Base-by-base conservation (phyloP, 2,329 filamentous ascomycete species). In the Raffaelea ambrosiae region DNA sequence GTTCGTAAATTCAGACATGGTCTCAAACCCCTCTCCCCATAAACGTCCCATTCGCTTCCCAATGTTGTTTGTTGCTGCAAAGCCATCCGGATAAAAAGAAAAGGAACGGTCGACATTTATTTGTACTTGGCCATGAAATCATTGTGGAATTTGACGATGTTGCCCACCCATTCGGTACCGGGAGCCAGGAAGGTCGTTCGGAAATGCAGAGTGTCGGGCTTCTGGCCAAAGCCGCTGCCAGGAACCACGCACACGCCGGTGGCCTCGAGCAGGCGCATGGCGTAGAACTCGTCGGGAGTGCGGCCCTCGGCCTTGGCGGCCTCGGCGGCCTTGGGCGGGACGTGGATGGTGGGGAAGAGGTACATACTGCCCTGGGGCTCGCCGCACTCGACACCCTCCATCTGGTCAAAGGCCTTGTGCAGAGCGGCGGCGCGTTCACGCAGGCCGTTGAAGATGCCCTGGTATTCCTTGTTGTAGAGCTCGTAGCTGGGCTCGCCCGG, bases 301-400 rank as follows among this genome's bases (percentile, higher is more conserved):
- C 86, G 85, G 58, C 81, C 81, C 64, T 89, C 86, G 52, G 83
- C 70, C 60, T 73, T 66, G 33, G 93, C 93, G 16, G 86, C 87
- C 55, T 84, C 83, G 53, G 83, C 68, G 38, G 89, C 93, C 69
- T 87, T 88, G 21, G 69, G 58, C 2, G 93, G 80, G 21, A 98
- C 73, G 31, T 73, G 81, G 69, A 98, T 95, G 58, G 88, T 93
- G 21, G 93, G 93, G 80, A 97, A 98, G 60, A 98, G 85, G 72
- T 98, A 98, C 93, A 98, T 98, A 63, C 86, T 84, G 51, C 93
- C 93, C 77, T 95, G 86, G 48, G 93, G 93, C 57, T 81, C 76
- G 59, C 86, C 85, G 69, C 90, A 95, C 64, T 90, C 80, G 50
- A 98, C 91, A 50, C 93, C 93, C 67, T 97, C 91, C 93, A 98